Conservation (phyloP, 2,329 filamentous ascomycete genomes). For the Neofusicoccum kwambonambiense region DNA sequence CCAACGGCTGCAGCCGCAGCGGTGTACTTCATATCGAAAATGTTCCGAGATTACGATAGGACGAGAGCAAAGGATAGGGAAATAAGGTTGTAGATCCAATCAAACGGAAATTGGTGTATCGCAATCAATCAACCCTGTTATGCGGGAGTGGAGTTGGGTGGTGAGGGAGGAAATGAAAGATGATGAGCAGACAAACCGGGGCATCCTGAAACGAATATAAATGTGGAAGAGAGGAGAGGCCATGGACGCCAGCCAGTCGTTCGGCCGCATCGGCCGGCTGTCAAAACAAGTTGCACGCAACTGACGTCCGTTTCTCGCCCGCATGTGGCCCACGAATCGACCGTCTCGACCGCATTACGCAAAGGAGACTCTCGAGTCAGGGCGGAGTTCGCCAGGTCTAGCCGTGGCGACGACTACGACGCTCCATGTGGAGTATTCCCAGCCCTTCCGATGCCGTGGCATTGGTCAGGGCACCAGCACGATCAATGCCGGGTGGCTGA, state of each 20-base stretch:
- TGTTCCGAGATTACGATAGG: background rate
- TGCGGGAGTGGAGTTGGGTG: background rate
- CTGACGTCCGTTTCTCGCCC: background rate
- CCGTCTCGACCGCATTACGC: background rate
- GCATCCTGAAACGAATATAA: slow-evolving; percentile 3
- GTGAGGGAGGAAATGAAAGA: background rate
- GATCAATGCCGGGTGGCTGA: background rate
- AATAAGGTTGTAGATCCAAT: background rate
- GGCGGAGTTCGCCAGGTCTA: background rate
- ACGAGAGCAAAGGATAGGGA: background rate
- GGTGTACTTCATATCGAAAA: background rate
- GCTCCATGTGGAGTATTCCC: background rate
- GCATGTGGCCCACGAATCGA: background rate
- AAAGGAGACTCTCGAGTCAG: background rate
- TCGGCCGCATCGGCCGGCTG: background rate
- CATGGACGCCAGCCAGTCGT: background rate
- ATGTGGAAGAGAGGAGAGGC: background rate
- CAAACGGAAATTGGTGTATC: background rate
- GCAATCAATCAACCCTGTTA: background rate
- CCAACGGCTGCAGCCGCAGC: background rate
- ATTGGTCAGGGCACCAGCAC: background rate
- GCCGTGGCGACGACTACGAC: background rate
- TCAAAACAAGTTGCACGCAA: background rate
- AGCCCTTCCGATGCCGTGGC: background rate
- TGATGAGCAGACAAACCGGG: background rate